Conservation (phyloP, 768 basidiomycete species). For the Amanita rubescens region DNA sequence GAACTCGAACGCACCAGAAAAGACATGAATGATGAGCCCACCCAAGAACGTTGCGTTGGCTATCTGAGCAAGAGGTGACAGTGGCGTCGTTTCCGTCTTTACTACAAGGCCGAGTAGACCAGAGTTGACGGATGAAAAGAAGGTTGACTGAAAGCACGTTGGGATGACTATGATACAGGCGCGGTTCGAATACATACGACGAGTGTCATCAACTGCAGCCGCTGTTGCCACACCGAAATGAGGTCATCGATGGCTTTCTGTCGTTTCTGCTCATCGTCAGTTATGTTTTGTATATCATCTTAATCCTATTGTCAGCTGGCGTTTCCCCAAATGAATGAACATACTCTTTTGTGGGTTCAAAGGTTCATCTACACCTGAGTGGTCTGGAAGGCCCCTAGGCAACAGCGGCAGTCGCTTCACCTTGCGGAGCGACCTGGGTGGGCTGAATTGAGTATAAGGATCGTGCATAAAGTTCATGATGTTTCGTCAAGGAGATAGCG, state of each 20-base stretch:
- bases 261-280: conserved; percentile 2
- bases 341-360: background rate
- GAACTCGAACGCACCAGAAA: no score
- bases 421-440: background rate
- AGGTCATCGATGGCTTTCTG: conserved; percentile 1
- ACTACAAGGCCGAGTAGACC: background rate
- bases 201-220: conserved; percentile 1
- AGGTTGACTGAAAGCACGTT: background rate
- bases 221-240: background rate
- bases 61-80: background rate
- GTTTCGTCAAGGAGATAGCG: background rate
- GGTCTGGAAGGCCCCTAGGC: background rate
- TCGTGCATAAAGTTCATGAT: background rate
- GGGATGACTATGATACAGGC: background rate
- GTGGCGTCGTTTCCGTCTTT: background rate
- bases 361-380: background rate
- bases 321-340: background rate
- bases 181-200: background rate
- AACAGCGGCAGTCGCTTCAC: background rate
- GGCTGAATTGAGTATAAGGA: background rate
- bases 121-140: conserved; percentile 4
- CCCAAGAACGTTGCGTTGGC: conserved; percentile 2
- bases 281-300: background rate
- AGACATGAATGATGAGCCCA: conserved; percentile 3
- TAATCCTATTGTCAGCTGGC: background rate